phyloP scores from a whole-genome alignment of 2,329 filamentous ascomycete species.

The Aspergillus ruber region DNA sequence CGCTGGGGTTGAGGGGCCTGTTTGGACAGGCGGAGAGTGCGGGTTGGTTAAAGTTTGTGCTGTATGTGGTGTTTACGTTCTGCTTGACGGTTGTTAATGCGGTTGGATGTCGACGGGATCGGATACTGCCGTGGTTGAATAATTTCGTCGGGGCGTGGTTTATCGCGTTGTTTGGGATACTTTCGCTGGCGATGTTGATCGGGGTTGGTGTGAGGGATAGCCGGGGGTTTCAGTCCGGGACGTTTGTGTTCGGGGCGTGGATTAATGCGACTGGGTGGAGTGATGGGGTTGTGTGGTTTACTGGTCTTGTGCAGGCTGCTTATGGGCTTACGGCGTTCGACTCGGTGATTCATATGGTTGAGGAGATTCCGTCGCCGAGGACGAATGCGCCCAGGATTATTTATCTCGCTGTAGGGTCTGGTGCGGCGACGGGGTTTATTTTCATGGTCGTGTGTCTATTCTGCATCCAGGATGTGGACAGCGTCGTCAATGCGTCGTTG shows the following conservation, averaged over 20 bases:
- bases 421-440: conserved; percentile 45
- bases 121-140: conserved; percentile 48
- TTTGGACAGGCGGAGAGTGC: conserved; percentile 46
- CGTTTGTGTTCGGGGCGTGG: conserved; percentile 51
- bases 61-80: conserved; percentile 48
- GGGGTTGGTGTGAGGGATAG: conserved; percentile 43
- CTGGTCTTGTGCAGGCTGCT: conserved; percentile 51
- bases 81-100: conserved; percentile 46
- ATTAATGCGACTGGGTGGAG: conserved; percentile 48
- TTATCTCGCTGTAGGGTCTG: conserved; percentile 47
- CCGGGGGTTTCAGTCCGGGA: conserved; percentile 43
- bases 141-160: conserved; percentile 52
- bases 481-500: conserved; percentile 36
- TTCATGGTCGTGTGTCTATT: conserved; percentile 51
- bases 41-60: conserved; percentile 51
- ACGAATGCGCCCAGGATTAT: conserved; percentile 48
- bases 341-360: conserved; percentile 53
- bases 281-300: conserved; percentile 53
- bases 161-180: conserved; percentile 46
- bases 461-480: conserved; percentile 43
- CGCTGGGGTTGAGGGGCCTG: conserved; percentile 52
- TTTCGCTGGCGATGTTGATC: conserved; percentile 48
- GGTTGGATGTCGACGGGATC: conserved; percentile 46
- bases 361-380: conserved; percentile 50
- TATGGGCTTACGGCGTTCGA: conserved; percentile 55